Conservation (phyloP, 2,329 filamentous ascomycete genomes). For the Onygena corvina region DNA sequence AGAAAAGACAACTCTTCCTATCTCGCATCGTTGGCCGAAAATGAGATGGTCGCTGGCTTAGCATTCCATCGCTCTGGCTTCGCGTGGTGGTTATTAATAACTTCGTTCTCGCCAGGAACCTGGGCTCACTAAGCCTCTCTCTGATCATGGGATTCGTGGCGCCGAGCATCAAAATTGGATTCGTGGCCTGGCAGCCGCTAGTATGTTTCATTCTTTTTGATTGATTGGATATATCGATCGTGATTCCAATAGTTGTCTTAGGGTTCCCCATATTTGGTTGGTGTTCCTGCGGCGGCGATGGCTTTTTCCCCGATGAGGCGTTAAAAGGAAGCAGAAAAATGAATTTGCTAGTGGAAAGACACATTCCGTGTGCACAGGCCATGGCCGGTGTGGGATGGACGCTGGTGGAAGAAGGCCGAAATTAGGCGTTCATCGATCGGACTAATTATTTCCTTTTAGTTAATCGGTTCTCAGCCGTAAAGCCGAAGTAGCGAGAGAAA, state of each 20-base stretch:
- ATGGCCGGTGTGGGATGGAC: not conserved
- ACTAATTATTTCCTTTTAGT: constrained; percentile 4
- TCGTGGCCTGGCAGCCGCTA: not conserved
- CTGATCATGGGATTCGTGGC: not conserved
- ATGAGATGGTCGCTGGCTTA: too few species aligned
- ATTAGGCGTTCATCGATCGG: not conserved
- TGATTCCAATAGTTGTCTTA: not conserved
- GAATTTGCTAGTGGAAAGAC: not conserved
- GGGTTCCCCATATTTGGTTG: not conserved
- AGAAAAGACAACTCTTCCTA: too few species aligned
- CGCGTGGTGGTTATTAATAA: constrained; percentile 3
- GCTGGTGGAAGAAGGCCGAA: not conserved
- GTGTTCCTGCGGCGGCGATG: constrained; percentile 3
- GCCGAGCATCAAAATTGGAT: not conserved
- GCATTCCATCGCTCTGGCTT: too few species aligned
- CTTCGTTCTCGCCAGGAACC: not conserved
- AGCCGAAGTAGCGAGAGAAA: not conserved
- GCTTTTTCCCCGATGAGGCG: not conserved
- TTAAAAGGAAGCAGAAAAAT: not conserved
- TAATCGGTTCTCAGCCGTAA: not conserved
- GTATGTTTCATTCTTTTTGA: not conserved
- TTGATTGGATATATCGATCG: not conserved
- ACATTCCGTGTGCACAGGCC: not conserved
- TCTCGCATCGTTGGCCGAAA: not conserved
- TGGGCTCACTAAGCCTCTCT: not conserved